Percentiles rank a stretch among this genome's conserved stretches.
Conservation (phyloP, 495 filamentous ascomycete genomes). For the Hypoxylon rickii region DNA sequence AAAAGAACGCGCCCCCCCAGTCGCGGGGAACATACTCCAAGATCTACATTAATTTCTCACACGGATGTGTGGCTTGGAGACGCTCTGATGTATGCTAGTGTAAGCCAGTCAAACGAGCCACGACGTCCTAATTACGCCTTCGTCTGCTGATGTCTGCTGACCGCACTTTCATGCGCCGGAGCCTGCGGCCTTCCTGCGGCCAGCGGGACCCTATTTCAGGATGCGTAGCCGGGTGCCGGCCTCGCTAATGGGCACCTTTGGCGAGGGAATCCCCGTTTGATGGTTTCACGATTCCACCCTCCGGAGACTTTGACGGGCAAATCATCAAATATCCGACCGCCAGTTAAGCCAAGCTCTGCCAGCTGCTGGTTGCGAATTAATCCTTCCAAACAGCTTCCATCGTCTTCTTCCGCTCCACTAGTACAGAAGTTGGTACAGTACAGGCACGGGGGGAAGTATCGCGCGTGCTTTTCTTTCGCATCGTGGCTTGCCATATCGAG, state of each 20-base stretch:
- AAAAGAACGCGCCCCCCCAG: no score
- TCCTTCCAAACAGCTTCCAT: constrained; percentile 29
- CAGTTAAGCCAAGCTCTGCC: constrained; percentile 5
- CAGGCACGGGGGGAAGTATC: neutral
- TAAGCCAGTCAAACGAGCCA: constrained; percentile 13
- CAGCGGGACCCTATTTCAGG: constrained; percentile 30
- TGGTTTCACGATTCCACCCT: constrained; percentile 25
- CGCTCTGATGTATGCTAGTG: constrained; percentile 11
- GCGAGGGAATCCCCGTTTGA: constrained; percentile 22
- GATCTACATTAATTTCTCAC: constrained; percentile 3
- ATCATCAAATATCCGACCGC: constrained; percentile 24
- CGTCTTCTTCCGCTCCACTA: constrained; percentile 8
- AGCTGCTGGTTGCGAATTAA: constrained; percentile 6
- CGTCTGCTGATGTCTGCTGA: constrained; percentile 38
- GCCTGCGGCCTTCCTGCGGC: constrained; percentile 40
- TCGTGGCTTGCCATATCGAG: constrained; percentile 16
- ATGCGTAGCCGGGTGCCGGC: constrained; percentile 20
- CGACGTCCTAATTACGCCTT: constrained; percentile 8
- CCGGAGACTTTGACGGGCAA: constrained; percentile 30
- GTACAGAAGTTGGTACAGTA: no score
- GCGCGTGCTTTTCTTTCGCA: constrained; percentile 23
- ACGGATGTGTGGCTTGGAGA: constrained; percentile 25
- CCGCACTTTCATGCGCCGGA: constrained; percentile 34
- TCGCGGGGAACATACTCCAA: no score
- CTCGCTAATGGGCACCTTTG: constrained; percentile 24